Conservation (phyloP, 1,284 basidiomycete genomes). For the Cryptococcus hybrid region DNA sequence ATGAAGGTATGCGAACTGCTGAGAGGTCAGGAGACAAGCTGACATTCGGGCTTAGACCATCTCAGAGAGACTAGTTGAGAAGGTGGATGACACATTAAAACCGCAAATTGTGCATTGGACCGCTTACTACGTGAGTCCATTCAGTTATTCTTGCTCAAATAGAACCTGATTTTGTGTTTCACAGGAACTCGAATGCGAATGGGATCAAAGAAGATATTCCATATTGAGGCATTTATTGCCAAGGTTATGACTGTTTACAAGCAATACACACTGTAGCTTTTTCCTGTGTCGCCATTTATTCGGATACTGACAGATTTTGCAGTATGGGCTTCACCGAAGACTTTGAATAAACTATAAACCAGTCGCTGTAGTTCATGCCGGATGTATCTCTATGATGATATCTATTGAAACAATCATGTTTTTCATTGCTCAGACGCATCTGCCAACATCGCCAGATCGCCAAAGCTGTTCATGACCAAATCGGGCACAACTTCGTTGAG, state of each 20-base stretch:
- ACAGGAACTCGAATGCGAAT: slow-evolving; percentile 84
- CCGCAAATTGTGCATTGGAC: slow-evolving; percentile 95
- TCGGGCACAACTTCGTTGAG: slow-evolving; percentile 72
- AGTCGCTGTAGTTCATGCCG: neutral
- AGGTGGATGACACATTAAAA: slow-evolving; percentile 84
- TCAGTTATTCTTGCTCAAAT: too few species aligned
- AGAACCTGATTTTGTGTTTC: neutral
- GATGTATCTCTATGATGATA: neutral
- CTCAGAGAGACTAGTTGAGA: slow-evolving; percentile 77
- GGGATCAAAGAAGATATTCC: slow-evolving; percentile 93
- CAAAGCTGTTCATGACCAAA: slow-evolving; percentile 74
- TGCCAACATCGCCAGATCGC: slow-evolving; percentile 59
- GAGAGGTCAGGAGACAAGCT: neutral
- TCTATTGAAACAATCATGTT: too few species aligned
- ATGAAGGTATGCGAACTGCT: slow-evolving; percentile 63
- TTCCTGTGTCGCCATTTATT: neutral
- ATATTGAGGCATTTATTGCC: slow-evolving; percentile 74
- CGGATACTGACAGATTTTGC: slow-evolving; percentile 6
- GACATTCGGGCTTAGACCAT: slow-evolving; percentile 63
- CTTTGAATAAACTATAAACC: slow-evolving; percentile 11
- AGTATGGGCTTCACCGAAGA: slow-evolving; percentile 27
- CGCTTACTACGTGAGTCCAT: slow-evolving; percentile 76
- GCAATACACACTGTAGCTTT: slow-evolving; percentile 31
- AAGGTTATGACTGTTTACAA: slow-evolving; percentile 49
- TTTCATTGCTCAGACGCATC: slow-evolving; percentile 6